Percentiles rank a stretch among this genome's conserved stretches.
Evolutionary conservation across 2,329 filamentous ascomycete genomes (phyloP).

Genomic region (Thielaviopsis euricoi): DNA sequence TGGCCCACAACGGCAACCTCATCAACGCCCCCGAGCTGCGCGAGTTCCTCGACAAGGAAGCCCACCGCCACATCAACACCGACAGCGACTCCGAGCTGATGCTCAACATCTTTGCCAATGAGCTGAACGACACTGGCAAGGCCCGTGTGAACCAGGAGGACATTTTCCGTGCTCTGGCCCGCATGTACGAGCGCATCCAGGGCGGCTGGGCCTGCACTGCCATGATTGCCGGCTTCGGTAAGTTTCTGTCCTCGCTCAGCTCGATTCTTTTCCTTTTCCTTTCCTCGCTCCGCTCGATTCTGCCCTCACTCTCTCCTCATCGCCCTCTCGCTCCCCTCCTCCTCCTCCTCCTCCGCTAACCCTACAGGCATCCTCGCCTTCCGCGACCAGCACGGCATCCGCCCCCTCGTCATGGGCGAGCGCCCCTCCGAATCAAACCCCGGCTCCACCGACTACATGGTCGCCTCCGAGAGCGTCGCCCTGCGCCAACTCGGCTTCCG

Average conservation of each 20-base stretch:
- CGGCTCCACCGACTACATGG: constrained; percentile 65
- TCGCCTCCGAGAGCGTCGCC: constrained; percentile 79
- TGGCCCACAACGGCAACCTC: constrained; percentile 78
- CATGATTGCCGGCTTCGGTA: constrained; percentile 67
- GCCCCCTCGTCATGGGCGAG: constrained; percentile 64
- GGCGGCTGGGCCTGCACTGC: constrained; percentile 68
- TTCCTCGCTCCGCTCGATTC: no score
- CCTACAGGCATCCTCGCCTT: constrained; percentile 1
- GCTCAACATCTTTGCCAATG: constrained; percentile 76
- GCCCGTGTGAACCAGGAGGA: constrained; percentile 64
- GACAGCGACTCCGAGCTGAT: constrained; percentile 74
- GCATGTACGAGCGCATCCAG: constrained; percentile 57
- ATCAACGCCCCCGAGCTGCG: constrained; percentile 59
- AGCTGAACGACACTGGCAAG: constrained; percentile 66
- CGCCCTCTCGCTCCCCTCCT: constrained; percentile 27
- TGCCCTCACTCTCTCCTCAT: no score
- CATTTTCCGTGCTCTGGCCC: constrained; percentile 53
- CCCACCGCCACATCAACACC: constrained; percentile 76
- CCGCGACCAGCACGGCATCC: constrained; percentile 45
- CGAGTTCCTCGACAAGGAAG: constrained; percentile 57
- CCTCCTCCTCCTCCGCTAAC: neutral
- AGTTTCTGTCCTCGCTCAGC: neutral
- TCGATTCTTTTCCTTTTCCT: no score
- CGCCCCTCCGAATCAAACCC: constrained; percentile 47
- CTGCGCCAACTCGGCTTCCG: constrained; percentile 66